phyloP scores from a whole-genome alignment of 1,284 basidiomycete species.

The Termitomyces sp. region DNA sequence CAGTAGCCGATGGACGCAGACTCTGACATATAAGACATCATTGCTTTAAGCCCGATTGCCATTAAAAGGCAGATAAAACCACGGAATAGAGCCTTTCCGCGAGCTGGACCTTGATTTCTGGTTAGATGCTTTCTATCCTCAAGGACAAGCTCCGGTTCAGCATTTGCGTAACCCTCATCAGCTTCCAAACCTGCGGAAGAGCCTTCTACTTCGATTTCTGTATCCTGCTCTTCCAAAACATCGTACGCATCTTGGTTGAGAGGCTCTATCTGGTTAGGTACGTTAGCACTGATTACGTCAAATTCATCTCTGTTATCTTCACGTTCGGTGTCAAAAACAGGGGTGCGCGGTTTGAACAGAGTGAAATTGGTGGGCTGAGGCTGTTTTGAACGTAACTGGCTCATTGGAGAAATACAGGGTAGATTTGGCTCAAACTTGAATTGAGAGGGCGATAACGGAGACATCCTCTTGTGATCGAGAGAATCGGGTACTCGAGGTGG shows the following conservation, averaged over 20 bases:
- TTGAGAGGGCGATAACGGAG: slow-evolving; percentile 34
- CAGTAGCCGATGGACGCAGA: slow-evolving; percentile 81
- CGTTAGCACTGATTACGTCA: slow-evolving; percentile 9
- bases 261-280: slow-evolving; percentile 14
- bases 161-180: slow-evolving; percentile 18
- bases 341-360: slow-evolving; percentile 6
- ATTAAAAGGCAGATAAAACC: slow-evolving; percentile 27
- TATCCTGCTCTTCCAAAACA: slow-evolving; percentile 19
- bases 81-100: not conserved
- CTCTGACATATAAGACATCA: slow-evolving; percentile 55
- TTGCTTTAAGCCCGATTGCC: slow-evolving; percentile 23
- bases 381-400: slow-evolving; percentile 13
- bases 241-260: not conserved
- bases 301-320: slow-evolving; percentile 19
- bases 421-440: slow-evolving; percentile 57
- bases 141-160: not conserved
- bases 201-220: slow-evolving; percentile 18
- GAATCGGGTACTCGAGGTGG: slow-evolving; percentile 21
- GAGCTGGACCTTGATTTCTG: not conserved
- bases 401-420: slow-evolving; percentile 31
- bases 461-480: slow-evolving; percentile 12
- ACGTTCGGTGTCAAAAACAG: not conserved
- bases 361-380: slow-evolving; percentile 1
- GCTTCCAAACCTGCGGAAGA: slow-evolving; percentile 10
- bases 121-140: not conserved